Conservation (phyloP, 208 protist species). For the Leishmania guyanensis region DNA sequence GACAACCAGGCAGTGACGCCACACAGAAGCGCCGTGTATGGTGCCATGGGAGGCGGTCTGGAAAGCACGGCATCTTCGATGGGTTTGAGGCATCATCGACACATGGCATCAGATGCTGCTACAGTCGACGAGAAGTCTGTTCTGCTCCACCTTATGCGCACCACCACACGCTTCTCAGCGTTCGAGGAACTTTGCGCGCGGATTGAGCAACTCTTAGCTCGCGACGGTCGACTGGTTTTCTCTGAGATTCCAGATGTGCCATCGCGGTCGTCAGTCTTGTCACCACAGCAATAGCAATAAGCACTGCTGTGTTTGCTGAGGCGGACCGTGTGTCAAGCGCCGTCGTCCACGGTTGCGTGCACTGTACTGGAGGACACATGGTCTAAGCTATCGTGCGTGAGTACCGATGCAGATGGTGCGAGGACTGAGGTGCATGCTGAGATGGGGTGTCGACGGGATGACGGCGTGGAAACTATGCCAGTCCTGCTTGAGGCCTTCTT, state of each 20-base stretch:
- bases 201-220: constrained; percentile 5
- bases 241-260: background rate
- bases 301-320: constrained; percentile 21
- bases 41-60: background rate
- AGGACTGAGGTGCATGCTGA: background rate
- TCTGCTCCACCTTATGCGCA: constrained; percentile 11
- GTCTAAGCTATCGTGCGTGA: background rate
- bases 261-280: background rate
- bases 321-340: constrained; percentile 17
- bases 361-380: constrained; percentile 3
- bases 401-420: background rate
- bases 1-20: background rate
- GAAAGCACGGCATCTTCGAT: background rate
- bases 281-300: constrained; percentile 1
- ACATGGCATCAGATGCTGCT: background rate
- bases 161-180: constrained; percentile 6
- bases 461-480: background rate
- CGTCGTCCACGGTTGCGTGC: constrained; percentile 21
- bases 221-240: background rate
- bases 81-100: background rate
- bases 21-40: background rate
- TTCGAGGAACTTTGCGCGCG: constrained; percentile 11
- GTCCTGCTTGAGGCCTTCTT: constrained; percentile 20
- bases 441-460: background rate
- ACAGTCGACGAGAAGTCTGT: background rate